Evolutionary conservation across 2,329 filamentous ascomycete species (phyloP), one percentile per base, ranked within the genome.

Genomic region (Arthrinium phaeospermum): DNA sequence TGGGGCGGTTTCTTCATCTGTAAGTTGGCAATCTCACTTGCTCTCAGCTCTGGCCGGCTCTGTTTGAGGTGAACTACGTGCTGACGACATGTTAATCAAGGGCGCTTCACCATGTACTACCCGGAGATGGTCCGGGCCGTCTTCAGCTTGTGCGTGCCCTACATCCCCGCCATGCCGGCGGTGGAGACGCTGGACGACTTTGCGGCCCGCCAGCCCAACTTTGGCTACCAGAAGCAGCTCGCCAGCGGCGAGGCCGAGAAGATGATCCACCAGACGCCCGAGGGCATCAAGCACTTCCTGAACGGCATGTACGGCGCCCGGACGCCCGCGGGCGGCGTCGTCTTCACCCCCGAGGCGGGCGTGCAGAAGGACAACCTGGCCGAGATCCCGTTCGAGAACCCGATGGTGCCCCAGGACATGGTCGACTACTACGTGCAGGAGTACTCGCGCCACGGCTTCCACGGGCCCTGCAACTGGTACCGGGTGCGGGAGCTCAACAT

Each of bases 391-490:
- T 30, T 47, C 22, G n/a, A 44, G 19, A 86, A 85, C 72, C 79
- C 97, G 51, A 75, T 97, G 74, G 47, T 57, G 30, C 22, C 37
- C 47, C 88, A 84, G 49, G 90, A 93, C 79, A 93, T 96, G 82
- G 82, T 96, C 61, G 91, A 95, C 71, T 93, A 91, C 83, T 98
- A 98, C 81, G 90, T 90, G 24, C 83, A 89, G 46, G 87, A 95
- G 82, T 97, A 92, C 82, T 82, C 85, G 24, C 87, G 89, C 57
- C 89, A 91, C 78, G 94, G 94, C 67, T 82, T 98, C 75, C 90
- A 91, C 75, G 94, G 94, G 0, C 94, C 94, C 19, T 85, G 94
- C 74, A 96, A 95, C 83, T 98, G 94, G 94, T 99, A 99, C 84
- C 91, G 95, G 53, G 93, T 89, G 4, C 86, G 89, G n/a, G 85